A percentile compares a stretch with the other conserved stretches of the same genome.
These are phyloP conservation scores for Leptographium lundbergii DNA, from an alignment of 2,329 filamentous ascomycete species.

Conservation along the genomic window DNA sequence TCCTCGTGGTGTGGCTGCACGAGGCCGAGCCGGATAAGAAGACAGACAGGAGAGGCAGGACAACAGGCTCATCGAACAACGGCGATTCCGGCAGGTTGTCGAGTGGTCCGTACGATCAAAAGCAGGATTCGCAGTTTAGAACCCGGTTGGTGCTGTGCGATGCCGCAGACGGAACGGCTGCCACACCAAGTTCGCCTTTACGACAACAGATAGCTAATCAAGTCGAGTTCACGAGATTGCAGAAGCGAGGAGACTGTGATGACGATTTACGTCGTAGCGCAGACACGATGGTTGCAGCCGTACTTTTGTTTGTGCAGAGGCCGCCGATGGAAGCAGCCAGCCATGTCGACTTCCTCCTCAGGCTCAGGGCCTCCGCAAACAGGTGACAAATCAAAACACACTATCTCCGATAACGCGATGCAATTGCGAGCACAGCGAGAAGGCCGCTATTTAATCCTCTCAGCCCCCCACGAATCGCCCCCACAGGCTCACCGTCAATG, in stretches of 20 bases:
- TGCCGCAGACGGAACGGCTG: neutral
- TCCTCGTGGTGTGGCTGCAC: too few species aligned
- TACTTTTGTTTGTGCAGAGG: neutral
- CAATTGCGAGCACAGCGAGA: neutral
- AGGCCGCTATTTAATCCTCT: neutral
- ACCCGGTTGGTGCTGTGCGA: neutral
- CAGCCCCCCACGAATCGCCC: neutral
- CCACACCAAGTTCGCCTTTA: neutral
- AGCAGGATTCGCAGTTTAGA: neutral
- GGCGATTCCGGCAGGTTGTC: neutral
- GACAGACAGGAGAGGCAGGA: too few species aligned
- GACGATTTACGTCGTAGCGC: neutral
- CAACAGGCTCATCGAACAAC: neutral
- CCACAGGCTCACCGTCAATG: neutral
- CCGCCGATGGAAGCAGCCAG: neutral
- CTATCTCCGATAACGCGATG: neutral
- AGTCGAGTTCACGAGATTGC: neutral
- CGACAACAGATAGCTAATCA: neutral
- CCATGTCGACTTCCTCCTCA: neutral
- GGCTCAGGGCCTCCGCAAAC: neutral
- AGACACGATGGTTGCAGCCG: neutral
- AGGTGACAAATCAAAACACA: neutral
- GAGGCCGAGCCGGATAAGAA: too few species aligned
- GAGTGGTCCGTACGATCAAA: neutral
- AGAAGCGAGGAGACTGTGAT: neutral